A percentile compares a stretch with the other conserved stretches of the same genome.
phyloP scores from a whole-genome alignment of 345 rosid genomes.

The Corchorus olitorius region DNA sequence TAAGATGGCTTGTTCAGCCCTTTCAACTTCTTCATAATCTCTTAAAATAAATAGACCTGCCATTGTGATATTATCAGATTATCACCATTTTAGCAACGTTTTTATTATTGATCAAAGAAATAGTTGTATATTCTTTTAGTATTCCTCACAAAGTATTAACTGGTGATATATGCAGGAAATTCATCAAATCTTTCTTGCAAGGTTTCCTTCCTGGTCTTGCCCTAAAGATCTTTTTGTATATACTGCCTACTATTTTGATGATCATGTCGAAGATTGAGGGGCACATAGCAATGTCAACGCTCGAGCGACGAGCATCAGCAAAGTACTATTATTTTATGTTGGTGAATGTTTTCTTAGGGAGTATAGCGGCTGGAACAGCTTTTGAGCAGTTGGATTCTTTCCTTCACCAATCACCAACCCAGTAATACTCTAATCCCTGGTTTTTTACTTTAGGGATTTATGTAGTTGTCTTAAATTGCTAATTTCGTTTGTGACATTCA shows the following conservation, averaged over 20 bases:
- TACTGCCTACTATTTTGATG: slow-evolving; percentile 76
- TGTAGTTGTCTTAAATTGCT: neutral
- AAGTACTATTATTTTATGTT: slow-evolving; percentile 94
- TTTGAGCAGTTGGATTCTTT: slow-evolving; percentile 86
- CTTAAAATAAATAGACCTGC: neutral
- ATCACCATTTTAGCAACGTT: neutral
- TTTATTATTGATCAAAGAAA: neutral
- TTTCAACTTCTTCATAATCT: neutral
- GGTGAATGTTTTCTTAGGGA: slow-evolving; percentile 97
- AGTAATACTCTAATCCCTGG: slow-evolving; percentile 47
- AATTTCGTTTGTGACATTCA: neutral
- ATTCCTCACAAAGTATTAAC: neutral
- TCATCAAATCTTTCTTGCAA: slow-evolving; percentile 94
- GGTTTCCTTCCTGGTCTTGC: slow-evolving; percentile 98
- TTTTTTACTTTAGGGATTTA: neutral
- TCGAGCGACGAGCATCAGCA: slow-evolving; percentile 84
- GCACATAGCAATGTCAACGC: slow-evolving; percentile 69
- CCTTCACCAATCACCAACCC: slow-evolving; percentile 87
- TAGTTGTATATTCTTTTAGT: neutral
- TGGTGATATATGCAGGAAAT: slow-evolving; percentile 53
- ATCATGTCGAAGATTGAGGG: slow-evolving; percentile 97
- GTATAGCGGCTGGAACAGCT: slow-evolving; percentile 91
- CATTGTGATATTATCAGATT: neutral
- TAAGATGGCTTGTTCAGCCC: neutral
- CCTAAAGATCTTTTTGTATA: slow-evolving; percentile 74